Percentiles rank a stretch among this genome's conserved stretches.
These are phyloP conservation scores for Phlebopus sp. DNA, from an alignment of 1,284 basidiomycete genomes.

Conservation along the genomic window DNA sequence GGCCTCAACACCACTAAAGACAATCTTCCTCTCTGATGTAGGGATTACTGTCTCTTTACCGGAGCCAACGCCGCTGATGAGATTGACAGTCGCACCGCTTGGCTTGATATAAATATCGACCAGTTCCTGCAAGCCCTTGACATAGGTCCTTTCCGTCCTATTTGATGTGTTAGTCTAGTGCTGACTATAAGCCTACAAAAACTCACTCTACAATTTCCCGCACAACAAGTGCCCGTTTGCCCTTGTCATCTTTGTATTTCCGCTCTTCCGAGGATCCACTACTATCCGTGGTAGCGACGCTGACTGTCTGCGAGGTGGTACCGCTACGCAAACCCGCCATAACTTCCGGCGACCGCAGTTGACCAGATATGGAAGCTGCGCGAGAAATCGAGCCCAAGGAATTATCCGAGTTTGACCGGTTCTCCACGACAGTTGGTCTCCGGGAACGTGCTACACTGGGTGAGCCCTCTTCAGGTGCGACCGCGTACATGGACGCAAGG, in stretches of 20 bases:
- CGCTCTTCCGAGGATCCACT: conserved; percentile 66
- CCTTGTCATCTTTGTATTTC: conserved; percentile 86
- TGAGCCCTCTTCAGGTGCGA: conserved; percentile 39
- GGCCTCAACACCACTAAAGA: conserved; percentile 90
- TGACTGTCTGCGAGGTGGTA: conserved; percentile 61
- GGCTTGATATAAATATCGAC: conserved; percentile 95
- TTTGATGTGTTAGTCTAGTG: conserved; percentile 11
- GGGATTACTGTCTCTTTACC: conserved; percentile 85
- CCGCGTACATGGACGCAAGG: conserved; percentile 53
- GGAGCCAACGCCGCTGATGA: conserved; percentile 66
- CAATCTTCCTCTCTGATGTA: conserved; percentile 82
- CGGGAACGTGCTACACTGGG: conserved; percentile 46
- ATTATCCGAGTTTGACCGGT: conserved; percentile 42
- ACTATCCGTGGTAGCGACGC: conserved; percentile 73
- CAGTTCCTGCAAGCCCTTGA: conserved; percentile 88
- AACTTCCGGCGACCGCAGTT: conserved; percentile 62
- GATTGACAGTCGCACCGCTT: conserved; percentile 67
- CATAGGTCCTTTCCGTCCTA: conserved; percentile 94
- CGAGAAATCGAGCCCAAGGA: conserved; percentile 39
- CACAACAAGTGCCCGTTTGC: conserved; percentile 75
- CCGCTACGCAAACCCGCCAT: conserved; percentile 56
- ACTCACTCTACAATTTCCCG: conserved; percentile 85
- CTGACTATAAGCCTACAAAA: conserved; percentile 10
- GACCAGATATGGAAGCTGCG: conserved; percentile 44
- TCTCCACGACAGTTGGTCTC: conserved; percentile 62